phyloP scores from a whole-genome alignment of 495 filamentous ascomycete species.

The Pseudevernia furfuracea region DNA sequence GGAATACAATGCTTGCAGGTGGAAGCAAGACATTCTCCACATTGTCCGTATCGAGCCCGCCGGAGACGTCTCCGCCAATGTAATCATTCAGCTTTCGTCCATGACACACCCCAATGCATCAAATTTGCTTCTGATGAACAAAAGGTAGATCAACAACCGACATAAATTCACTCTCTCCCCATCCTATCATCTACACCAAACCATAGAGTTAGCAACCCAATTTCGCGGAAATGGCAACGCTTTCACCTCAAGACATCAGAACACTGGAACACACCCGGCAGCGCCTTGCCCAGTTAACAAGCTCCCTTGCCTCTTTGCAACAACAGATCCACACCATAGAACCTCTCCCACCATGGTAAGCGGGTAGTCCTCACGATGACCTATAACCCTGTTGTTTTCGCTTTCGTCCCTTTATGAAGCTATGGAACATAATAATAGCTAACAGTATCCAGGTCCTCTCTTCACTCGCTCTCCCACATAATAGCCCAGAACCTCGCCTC shows the following conservation, averaged over 20 bases:
- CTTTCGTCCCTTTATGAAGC: background rate
- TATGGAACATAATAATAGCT: background rate
- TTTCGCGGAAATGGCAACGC: constrained; percentile 37
- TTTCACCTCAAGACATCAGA: constrained; percentile 57
- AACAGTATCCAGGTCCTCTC: constrained; percentile 49
- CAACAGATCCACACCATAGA: constrained; percentile 44
- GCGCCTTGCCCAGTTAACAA: constrained; percentile 59
- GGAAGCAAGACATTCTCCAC: no score
- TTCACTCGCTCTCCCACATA: constrained; percentile 59
- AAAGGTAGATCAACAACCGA: no score
- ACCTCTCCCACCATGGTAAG: constrained; percentile 55
- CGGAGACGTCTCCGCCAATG: no score
- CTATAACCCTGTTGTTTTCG: background rate
- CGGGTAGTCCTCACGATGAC: background rate
- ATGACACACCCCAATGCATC: no score
- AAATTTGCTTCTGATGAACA: no score
- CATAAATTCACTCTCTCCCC: background rate
- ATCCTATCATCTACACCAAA: background rate
- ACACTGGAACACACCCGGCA: constrained; percentile 67
- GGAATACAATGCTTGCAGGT: no score
- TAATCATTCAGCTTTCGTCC: no score
- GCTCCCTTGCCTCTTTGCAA: constrained; percentile 57
- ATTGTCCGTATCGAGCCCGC: no score
- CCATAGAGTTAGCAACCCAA: background rate
- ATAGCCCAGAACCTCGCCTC: constrained; percentile 55